These are phyloP conservation scores for Neonectria faginata DNA, from an alignment of 2,329 filamentous ascomycete species.

Conservation along the genomic window DNA sequence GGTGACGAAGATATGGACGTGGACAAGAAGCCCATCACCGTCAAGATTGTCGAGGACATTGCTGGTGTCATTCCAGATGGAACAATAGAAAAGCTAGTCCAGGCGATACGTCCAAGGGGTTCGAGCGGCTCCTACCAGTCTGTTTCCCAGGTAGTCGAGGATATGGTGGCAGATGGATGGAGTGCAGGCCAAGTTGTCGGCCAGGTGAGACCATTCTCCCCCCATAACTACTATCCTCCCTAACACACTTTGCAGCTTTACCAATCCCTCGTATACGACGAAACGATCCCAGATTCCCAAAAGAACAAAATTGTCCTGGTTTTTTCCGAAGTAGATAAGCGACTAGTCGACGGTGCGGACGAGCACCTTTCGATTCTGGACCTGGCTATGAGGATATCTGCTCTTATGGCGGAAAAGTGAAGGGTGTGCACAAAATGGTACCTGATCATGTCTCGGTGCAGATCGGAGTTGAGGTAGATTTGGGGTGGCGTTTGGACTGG, in stretches of 20 bases:
- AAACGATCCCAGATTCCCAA: constrained; percentile 82
- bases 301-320: constrained; percentile 91
- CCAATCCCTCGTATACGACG: constrained; percentile 83
- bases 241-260: constrained; percentile 71
- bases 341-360: constrained; percentile 92
- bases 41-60: constrained; percentile 90
- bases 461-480: constrained; percentile 42
- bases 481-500: constrained; percentile 42
- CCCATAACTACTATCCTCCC: not conserved
- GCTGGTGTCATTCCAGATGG: constrained; percentile 88
- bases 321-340: constrained; percentile 95
- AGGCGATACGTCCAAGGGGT: constrained; percentile 80
- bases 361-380: constrained; percentile 94
- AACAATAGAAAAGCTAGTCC: constrained; percentile 77
- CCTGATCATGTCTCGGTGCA: constrained; percentile 22
- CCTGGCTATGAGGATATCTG: constrained; percentile 82
- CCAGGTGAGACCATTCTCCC: constrained; percentile 66
- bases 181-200: constrained; percentile 88
- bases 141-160: constrained; percentile 83
- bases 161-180: constrained; percentile 97
- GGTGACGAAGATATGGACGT: constrained; percentile 72
- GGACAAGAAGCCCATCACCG: constrained; percentile 73
- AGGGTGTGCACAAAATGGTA: not conserved
- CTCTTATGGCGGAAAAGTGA: constrained; percentile 68
- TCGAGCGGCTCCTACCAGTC: constrained; percentile 75